A percentile compares a stretch with the other conserved stretches of the same genome.
Conservation (phyloP, 1,284 basidiomycete species). For the Austroboletus rostrupii region DNA sequence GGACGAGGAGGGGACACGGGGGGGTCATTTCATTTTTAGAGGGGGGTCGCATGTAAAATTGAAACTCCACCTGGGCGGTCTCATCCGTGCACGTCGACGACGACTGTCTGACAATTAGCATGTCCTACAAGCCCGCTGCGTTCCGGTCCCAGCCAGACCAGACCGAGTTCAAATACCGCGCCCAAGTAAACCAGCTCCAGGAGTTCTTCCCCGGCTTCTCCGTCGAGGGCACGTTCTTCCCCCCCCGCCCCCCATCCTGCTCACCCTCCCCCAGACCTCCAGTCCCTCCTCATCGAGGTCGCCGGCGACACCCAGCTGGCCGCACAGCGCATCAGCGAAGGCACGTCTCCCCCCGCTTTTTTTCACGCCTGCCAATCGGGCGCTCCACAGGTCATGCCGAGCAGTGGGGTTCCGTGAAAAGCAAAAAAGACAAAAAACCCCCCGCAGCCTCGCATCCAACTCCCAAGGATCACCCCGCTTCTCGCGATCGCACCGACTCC, state of each 20-base stretch:
- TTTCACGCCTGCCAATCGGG: conserved; percentile 8
- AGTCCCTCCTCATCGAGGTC: conserved; percentile 69
- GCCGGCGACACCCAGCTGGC: conserved; percentile 73
- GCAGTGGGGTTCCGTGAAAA: conserved; percentile 84
- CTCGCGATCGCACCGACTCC: conserved; percentile 50
- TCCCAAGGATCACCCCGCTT: conserved; percentile 45
- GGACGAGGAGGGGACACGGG: conserved; percentile 8
- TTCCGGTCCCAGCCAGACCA: conserved; percentile 36
- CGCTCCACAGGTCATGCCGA: conserved; percentile 60
- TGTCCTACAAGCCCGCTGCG: conserved; percentile 55
- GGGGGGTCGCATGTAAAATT: conserved; percentile 27
- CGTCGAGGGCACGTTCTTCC: conserved; percentile 57
- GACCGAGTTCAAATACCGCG: conserved; percentile 42
- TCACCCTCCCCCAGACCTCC: conserved; percentile 53
- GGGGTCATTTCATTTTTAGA: not conserved
- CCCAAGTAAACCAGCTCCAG: conserved; percentile 59
- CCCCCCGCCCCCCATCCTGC: conserved; percentile 19
- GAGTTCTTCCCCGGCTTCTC: conserved; percentile 79
- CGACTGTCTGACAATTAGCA: conserved; percentile 30
- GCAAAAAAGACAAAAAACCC: conserved; percentile 83
- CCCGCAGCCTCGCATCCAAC: conserved; percentile 27
- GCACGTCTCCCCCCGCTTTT: conserved; percentile 37
- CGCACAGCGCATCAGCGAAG: conserved; percentile 76
- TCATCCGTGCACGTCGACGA: not conserved
- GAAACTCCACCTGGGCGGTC: conserved; percentile 21